These are phyloP conservation scores for Phytopythium mirpurense DNA, from an alignment of 352 stramenopile species.

Conservation along the genomic window DNA sequence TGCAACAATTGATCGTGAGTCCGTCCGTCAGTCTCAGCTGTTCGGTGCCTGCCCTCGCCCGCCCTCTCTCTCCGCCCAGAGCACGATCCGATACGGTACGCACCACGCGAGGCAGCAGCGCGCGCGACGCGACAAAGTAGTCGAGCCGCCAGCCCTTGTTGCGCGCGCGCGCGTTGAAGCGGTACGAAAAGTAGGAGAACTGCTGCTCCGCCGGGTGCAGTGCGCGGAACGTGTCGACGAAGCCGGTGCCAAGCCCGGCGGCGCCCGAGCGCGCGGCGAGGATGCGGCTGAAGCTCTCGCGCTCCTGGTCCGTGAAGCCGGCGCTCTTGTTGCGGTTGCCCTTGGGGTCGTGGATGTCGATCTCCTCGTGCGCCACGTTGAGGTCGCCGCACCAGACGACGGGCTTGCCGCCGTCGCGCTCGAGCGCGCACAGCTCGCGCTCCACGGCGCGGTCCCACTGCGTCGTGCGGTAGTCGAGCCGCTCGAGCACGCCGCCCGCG, in stretches of 20 bases:
- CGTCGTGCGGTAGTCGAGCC: conserved; percentile 62
- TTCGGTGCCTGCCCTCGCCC: too few relatives aligned
- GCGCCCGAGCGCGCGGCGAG: conserved; percentile 18
- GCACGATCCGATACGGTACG: conserved; percentile 10
- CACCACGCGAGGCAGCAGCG: conserved; percentile 57
- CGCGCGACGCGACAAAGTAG: conserved; percentile 76
- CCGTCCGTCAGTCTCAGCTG: conserved; percentile 7
- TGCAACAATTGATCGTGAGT: too few relatives aligned
- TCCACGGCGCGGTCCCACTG: conserved; percentile 78
- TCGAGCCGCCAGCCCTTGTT: conserved; percentile 87
- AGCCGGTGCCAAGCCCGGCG: conserved; percentile 19
- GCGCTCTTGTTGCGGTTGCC: conserved; percentile 71
- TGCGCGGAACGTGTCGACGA: conserved; percentile 71
- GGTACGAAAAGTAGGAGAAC: conserved; percentile 84
- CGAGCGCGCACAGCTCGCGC: conserved; percentile 59
- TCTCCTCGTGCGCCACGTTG: conserved; percentile 85
- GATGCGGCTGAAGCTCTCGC: conserved; percentile 63
- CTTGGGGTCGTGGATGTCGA: conserved; percentile 87
- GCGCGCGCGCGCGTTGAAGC: conserved; percentile 66
- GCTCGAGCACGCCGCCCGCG: conserved; percentile 63
- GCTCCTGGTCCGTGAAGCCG: conserved; percentile 77
- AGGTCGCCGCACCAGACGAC: conserved; percentile 85
- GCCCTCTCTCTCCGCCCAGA: not conserved
- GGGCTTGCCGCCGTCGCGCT: conserved; percentile 48
- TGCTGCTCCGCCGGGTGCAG: conserved; percentile 56